Evolutionary conservation across 2,329 filamentous ascomycete species (phyloP), one percentile per base, ranked within the genome.

Genomic region (Calonectria fujianensis): DNA sequence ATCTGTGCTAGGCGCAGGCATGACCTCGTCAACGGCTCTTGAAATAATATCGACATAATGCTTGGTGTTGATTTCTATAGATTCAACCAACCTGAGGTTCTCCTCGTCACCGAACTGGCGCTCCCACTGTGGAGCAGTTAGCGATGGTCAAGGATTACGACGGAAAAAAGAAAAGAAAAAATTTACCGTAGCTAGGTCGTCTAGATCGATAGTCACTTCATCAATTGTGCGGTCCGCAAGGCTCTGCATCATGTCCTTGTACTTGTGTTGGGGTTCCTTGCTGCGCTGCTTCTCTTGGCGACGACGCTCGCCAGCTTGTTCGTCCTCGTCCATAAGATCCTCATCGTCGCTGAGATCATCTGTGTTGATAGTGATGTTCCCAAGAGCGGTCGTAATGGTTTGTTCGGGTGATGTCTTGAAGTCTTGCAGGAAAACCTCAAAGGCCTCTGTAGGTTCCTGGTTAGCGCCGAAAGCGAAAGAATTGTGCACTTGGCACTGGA

Each of bases 11-110:
- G 96, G 94, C 76, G 91, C 89, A 0, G 97, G 97, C 90, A 99
- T 92, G 69, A 95, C 90, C 74, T 93, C 94, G 86, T 99, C 97
- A 57, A 98, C 93, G 10, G 97, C 97, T 78, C 94, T 91, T 3
- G 96, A 96, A 74, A 98, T 86, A 74, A 98, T 91, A 82, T 99
- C 97, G 78, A 98, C 93, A 83, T 99, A 99, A 85, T 98, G 97
- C 82, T 97, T 94, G 20, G 97, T 95, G 86, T 99, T 99, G 79
- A 90, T 91, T 87, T 97, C 95, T 80, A 99, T 94, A 1, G 94
- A 97, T 61, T 94, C 91, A 27, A 98, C 94, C 64, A 98, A 88
- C 79, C 93, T 92, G 76, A 94, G 85, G 8, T 93, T 92, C 63
- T 94, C 92, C 69, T 92, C 92, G 6, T 75, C 70, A 29, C 78